Evolutionary conservation across 805 yeast genomes (phyloP), one percentile per base, ranked within the genome.

Genomic region (Ogataea angusta): DNA sequence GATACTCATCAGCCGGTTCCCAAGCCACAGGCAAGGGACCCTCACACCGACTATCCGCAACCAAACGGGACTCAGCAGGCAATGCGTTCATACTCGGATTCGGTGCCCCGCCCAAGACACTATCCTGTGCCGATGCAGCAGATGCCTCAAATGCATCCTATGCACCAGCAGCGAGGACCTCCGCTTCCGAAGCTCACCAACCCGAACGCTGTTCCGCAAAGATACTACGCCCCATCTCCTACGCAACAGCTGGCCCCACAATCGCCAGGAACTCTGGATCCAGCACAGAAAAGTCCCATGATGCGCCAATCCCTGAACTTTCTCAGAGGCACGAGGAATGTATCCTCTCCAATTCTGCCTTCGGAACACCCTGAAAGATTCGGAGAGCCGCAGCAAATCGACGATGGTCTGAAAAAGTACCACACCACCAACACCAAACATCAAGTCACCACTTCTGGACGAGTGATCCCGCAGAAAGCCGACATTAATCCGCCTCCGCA

Each of bases 381-480:
- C 12, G 12, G 6, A 6, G 43, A 34, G 13, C 15, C 38, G 5
- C 19, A 13, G 14, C 22, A 26, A 10, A 34, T 17, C 19, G 38
- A 38, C 21, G 54, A 46, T 12, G 59, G 56, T 13, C 46, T 61
- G 43, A 58, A 64, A 14, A 65, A 65, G 36, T 66, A 64, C 45
- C 67, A 66, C 42, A 47, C 62, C 6, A 52, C 53, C 19, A 52
- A 46, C 10, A 38, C 46, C 18, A 66, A 64, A 27, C 63, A 66
- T 29, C 66, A 65, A 36, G 62, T 64, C 29, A 66, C 74, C 1
- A 51, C 66, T 17, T 67, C 69, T 36, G 73, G 76, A 2, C 57
- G 78, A 34, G 62, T 69, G 10, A 64, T 66, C 31, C 73, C 78
- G 3, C 78, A 72, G 48, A 73, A 69, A 47, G 57, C 60, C 27